These are phyloP conservation scores for Cicer judaicum DNA, from an alignment of 306 rosid genomes.

Conservation along the genomic window DNA sequence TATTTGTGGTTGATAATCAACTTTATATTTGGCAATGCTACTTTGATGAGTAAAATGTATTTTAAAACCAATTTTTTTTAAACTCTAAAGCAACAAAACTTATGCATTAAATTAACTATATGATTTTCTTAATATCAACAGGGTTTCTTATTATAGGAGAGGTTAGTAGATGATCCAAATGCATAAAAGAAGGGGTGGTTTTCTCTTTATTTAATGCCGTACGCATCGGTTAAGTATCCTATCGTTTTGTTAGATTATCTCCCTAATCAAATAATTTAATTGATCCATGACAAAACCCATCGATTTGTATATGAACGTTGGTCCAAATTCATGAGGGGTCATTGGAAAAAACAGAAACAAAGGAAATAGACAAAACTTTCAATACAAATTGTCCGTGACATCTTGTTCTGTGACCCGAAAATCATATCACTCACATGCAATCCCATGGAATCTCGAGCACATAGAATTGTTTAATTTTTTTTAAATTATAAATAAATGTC, in stretches of 20 bases:
- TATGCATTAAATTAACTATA: too few species aligned
- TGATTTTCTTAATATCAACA: too few species aligned
- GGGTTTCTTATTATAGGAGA: too few species aligned
- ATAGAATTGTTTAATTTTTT: background rate
- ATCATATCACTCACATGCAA: slow-evolving; percentile 42
- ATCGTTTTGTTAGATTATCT: slow-evolving; percentile 40
- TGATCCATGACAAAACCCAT: slow-evolving; percentile 27
- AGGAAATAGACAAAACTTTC: slow-evolving; percentile 53
- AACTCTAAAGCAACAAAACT: too few species aligned
- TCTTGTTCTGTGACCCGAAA: slow-evolving; percentile 34
- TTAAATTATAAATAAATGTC: background rate
- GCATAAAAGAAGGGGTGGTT: background rate
- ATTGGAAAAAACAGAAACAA: slow-evolving; percentile 34
- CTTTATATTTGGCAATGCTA: too few species aligned
- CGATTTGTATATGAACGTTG: slow-evolving; percentile 40
- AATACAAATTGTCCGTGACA: slow-evolving; percentile 53
- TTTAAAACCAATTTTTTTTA: too few species aligned
- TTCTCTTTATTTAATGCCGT: slow-evolving; percentile 22
- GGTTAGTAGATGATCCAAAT: too few species aligned
- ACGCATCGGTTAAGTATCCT: slow-evolving; percentile 22
- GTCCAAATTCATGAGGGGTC: slow-evolving; percentile 56
- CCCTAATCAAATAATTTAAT: slow-evolving; percentile 40
- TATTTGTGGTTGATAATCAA: too few species aligned
- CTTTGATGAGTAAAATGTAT: too few species aligned
- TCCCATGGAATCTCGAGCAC: slow-evolving; percentile 37